These are phyloP conservation scores for Hypholoma sublateritium DNA, from an alignment of 768 basidiomycete genomes.

Conservation along the genomic window DNA sequence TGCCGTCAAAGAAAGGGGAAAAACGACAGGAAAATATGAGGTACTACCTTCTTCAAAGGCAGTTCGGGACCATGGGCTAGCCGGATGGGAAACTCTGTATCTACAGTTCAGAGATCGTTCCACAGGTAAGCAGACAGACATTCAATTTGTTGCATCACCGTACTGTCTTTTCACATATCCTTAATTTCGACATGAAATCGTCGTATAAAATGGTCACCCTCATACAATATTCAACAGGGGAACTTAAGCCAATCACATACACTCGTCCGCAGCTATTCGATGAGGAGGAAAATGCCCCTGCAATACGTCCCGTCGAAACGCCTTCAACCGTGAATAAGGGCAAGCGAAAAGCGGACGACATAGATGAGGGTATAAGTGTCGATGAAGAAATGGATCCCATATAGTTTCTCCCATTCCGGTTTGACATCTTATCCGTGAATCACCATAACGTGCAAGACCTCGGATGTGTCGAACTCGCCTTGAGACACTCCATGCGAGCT, in stretches of 20 bases:
- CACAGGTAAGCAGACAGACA: constrained; percentile 47
- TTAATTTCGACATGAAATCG: neutral
- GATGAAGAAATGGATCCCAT: neutral
- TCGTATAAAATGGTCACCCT: constrained; percentile 13
- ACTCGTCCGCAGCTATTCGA: constrained; percentile 57
- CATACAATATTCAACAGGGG: constrained; percentile 33
- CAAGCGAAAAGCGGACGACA: constrained; percentile 55
- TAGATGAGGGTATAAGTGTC: constrained; percentile 17
- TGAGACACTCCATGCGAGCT: no score
- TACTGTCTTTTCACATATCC: no score
- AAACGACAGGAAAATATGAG: constrained; percentile 52
- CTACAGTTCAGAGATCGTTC: constrained; percentile 62
- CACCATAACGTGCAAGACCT: no score
- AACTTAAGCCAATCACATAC: constrained; percentile 58
- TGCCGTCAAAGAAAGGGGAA: constrained; percentile 50
- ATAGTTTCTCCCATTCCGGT: neutral
- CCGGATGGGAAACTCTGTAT: constrained; percentile 68
- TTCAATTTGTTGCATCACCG: neutral
- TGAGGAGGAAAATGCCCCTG: constrained; percentile 52
- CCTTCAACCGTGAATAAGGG: constrained; percentile 42
- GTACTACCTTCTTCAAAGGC: constrained; percentile 42
- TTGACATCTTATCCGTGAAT: neutral
- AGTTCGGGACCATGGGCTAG: constrained; percentile 49
- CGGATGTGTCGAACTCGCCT: no score
- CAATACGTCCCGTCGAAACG: constrained; percentile 23